Conservation (phyloP, 2,329 filamentous ascomycete genomes). For the Aspergillus versicolor region DNA sequence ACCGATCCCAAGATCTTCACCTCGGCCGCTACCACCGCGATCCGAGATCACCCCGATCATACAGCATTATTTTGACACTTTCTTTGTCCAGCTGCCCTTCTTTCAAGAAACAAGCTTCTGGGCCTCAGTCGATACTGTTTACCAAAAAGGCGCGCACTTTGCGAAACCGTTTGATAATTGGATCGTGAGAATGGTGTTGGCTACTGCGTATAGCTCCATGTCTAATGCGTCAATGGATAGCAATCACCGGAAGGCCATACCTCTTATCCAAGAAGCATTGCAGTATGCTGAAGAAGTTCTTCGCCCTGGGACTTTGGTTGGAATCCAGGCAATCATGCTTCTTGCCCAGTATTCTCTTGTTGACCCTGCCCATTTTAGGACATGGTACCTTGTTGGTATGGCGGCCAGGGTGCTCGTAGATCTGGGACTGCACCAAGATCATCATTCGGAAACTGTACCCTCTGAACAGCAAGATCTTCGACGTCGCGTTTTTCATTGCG, state of each 20-base stretch:
- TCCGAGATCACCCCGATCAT: constrained; percentile 68
- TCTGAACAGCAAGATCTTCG: constrained; percentile 73
- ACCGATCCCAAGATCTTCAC: constrained; percentile 61
- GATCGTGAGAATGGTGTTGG: constrained; percentile 85
- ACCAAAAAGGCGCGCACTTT: constrained; percentile 65
- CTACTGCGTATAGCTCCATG: constrained; percentile 73
- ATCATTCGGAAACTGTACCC: constrained; percentile 66
- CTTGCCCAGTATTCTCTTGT: constrained; percentile 87
- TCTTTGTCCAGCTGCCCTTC: constrained; percentile 77
- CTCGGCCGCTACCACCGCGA: constrained; percentile 68
- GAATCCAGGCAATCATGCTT: constrained; percentile 83
- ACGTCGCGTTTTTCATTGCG: constrained; percentile 82
- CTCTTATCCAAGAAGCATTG: constrained; percentile 66
- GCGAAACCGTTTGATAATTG: constrained; percentile 72
- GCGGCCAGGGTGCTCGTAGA: constrained; percentile 85
- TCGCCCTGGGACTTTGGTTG: constrained; percentile 76
- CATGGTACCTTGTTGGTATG: constrained; percentile 90
- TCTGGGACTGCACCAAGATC: constrained; percentile 89
- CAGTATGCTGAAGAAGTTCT: constrained; percentile 78
- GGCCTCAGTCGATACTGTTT: constrained; percentile 76
- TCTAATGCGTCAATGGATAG: constrained; percentile 67
- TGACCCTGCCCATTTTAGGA: constrained; percentile 87
- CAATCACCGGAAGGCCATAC: constrained; percentile 60
- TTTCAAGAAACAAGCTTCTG: constrained; percentile 79
- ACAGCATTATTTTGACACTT: constrained; percentile 79